A percentile compares a stretch with the other conserved stretches of the same genome.
These are phyloP conservation scores for Xylaria sp. DNA, from an alignment of 2,329 filamentous ascomycete genomes.

Conservation along the genomic window DNA sequence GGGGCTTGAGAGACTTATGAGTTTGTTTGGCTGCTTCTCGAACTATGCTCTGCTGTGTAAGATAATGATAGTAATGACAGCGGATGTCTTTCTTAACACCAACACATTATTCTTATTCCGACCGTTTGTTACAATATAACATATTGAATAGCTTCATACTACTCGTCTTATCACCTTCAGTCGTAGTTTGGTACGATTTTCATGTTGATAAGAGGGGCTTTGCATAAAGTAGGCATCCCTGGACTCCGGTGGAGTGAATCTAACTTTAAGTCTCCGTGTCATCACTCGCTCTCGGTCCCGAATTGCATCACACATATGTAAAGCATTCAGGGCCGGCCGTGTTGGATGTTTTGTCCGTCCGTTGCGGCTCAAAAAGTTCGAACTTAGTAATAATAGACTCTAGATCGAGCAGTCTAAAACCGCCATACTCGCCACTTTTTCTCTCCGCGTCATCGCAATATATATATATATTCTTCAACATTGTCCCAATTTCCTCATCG, in stretches of 20 bases:
- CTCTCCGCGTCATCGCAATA: background rate
- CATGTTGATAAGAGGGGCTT: background rate
- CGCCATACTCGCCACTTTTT: background rate
- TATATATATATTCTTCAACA: background rate
- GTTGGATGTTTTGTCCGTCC: constrained; percentile 6
- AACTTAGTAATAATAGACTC: background rate
- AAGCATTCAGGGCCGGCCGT: background rate
- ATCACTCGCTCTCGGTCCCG: constrained; percentile 22
- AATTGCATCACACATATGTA: constrained; percentile 8
- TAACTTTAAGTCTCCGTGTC: constrained; percentile 2
- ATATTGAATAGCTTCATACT: background rate
- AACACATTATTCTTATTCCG: background rate
- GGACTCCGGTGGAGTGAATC: background rate
- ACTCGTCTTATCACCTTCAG: background rate
- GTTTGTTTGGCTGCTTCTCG: background rate
- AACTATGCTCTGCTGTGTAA: background rate
- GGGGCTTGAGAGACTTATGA: background rate
- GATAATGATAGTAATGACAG: background rate
- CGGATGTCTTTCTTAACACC: too few relatives aligned
- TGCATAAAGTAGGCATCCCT: background rate
- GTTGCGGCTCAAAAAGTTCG: background rate
- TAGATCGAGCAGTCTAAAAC: background rate
- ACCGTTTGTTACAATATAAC: background rate
- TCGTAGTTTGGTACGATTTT: background rate
- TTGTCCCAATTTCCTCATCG: background rate